Conservation (phyloP, 805 yeast species). For the Kregervanrija delftensis region DNA sequence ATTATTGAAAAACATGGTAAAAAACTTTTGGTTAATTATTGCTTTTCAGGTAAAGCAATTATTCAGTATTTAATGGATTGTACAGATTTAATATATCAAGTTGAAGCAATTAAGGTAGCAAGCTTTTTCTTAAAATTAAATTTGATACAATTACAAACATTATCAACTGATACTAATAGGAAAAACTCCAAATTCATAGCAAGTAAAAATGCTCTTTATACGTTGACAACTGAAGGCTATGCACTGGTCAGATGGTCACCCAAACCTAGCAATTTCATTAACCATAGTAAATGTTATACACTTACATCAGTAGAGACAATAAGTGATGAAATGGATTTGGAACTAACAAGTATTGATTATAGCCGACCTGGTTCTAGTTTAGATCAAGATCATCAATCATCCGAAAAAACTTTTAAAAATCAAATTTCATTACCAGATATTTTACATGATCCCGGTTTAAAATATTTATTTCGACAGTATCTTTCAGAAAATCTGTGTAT, state of each 20-base stretch:
- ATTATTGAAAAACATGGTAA: constrained; percentile 8
- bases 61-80: constrained; percentile 91
- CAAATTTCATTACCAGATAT: constrained; percentile 31
- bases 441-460: constrained; percentile 68
- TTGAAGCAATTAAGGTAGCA: constrained; percentile 50
- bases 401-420: background rate
- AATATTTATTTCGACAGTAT: constrained; percentile 61
- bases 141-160: constrained; percentile 31
- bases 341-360: too few species aligned
- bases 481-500: constrained; percentile 57
- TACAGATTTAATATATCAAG: constrained; percentile 54
- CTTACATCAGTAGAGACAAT: too few species aligned
- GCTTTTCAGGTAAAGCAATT: constrained; percentile 68
- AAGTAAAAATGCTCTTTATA: constrained; percentile 18
- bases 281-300: too few species aligned
- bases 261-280: background rate
- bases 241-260: constrained; percentile 19
- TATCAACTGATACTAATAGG: constrained; percentile 22
- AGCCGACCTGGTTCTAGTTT: too few species aligned
- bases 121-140: constrained; percentile 40
- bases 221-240: constrained; percentile 16
- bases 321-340: too few species aligned
- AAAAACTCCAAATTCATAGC: constrained; percentile 5
- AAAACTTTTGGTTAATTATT: constrained; percentile 34
- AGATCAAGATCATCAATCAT: too few species aligned